A percentile compares a stretch with the other conserved stretches of the same genome.
Evolutionary conservation across 352 stramenopile species (phyloP).

Genomic region (Pythium periplocum): DNA sequence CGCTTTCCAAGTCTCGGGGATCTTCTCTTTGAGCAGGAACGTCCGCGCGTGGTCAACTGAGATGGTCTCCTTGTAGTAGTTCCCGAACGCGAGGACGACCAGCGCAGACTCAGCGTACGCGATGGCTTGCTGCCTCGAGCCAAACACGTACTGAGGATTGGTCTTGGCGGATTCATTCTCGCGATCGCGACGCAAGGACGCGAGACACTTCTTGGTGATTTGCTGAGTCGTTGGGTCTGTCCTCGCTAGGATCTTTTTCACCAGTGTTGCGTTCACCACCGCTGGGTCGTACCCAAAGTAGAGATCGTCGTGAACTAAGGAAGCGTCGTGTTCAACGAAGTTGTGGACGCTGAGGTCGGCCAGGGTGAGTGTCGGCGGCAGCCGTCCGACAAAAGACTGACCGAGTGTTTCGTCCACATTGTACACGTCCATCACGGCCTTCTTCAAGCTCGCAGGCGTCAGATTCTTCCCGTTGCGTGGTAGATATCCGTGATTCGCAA

Average conservation of each 20-base stretch:
- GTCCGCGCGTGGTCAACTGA: constrained; percentile 31
- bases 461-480: constrained; percentile 53
- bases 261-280: constrained; percentile 39
- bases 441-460: constrained; percentile 28
- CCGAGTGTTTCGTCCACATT: constrained; percentile 35
- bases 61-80: constrained; percentile 29
- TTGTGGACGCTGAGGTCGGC: constrained; percentile 46
- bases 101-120: constrained; percentile 44
- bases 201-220: constrained; percentile 33
- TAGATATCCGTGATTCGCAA: constrained; percentile 67
- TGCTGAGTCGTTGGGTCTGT: constrained; percentile 14
- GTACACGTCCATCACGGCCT: constrained; percentile 41
- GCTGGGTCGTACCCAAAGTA: constrained; percentile 37
- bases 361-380: constrained; percentile 43
- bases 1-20: constrained; percentile 34
- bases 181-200: constrained; percentile 39
- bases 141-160: constrained; percentile 40
- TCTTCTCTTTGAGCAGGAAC: constrained; percentile 46
- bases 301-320: constrained; percentile 55
- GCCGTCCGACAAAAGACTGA: constrained; percentile 22
- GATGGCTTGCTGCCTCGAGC: constrained; percentile 22
- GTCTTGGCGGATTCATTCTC: constrained; percentile 30
- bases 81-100: constrained; percentile 44
- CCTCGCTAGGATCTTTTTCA: constrained; percentile 25
- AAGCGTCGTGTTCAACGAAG: constrained; percentile 70